Evolutionary conservation across 768 basidiomycete genomes (phyloP).

Genomic region (Boletellus sp.): DNA sequence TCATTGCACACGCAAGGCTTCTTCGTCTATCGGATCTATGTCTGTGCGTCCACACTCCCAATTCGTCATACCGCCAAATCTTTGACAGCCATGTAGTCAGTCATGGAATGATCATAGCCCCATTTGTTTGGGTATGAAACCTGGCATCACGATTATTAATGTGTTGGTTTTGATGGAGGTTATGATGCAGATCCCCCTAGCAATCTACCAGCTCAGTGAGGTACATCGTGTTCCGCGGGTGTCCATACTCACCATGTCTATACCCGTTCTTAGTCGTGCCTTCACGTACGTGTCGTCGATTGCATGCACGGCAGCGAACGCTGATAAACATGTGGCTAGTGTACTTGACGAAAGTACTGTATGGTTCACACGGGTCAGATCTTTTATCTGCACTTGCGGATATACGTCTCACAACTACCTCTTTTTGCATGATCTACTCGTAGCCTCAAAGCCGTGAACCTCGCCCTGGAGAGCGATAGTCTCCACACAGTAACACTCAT

Average conservation of each 20-base stretch:
- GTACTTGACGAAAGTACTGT: background rate
- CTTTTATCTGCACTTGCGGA: background rate
- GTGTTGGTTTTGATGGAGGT: too few relatives aligned
- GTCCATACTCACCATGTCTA: too few relatives aligned
- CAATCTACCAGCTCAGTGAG: background rate
- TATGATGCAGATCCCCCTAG: background rate
- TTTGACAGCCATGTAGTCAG: background rate
- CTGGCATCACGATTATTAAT: too few relatives aligned
- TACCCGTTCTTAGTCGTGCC: too few relatives aligned
- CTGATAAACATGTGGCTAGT: background rate
- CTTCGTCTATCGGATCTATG: slow-evolving; percentile 13
- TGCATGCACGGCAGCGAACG: too few relatives aligned
- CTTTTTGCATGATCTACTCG: too few relatives aligned
- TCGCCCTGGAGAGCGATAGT: too few relatives aligned
- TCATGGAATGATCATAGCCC: background rate
- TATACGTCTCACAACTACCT: background rate
- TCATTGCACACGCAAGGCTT: slow-evolving; percentile 7
- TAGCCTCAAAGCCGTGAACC: too few relatives aligned
- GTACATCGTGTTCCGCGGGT: too few relatives aligned
- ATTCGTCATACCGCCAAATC: background rate
- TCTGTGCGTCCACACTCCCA: background rate
- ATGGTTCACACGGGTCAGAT: background rate
- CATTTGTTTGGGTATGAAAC: background rate
- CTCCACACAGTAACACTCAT: too few relatives aligned
- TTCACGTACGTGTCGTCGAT: too few relatives aligned